A percentile compares a stretch with the other conserved stretches of the same genome.
Evolutionary conservation across 306 rosid species (phyloP).

Genomic region (Pterocarpus santalinus): DNA sequence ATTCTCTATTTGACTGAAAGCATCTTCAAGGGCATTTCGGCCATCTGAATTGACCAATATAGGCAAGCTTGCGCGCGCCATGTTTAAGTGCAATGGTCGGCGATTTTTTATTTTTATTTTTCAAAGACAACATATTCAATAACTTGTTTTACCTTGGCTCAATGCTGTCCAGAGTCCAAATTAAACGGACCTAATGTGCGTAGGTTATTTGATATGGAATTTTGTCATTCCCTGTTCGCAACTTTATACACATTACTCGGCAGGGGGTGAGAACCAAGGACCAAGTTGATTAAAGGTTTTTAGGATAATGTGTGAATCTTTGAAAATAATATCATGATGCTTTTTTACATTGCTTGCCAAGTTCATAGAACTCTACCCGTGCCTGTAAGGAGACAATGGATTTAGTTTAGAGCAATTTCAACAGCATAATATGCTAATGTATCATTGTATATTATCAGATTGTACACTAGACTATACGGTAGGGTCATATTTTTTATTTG

Average conservation of each 20-base stretch:
- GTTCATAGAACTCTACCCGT: constrained; percentile 49
- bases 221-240: constrained; percentile 21
- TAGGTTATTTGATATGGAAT: not conserved
- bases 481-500: constrained; percentile 32
- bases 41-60: not conserved
- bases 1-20: not conserved
- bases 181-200: not conserved
- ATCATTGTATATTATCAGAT: constrained; percentile 16
- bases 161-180: not conserved
- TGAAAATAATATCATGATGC: constrained; percentile 23
- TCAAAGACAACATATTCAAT: not conserved
- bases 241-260: not conserved
- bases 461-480: constrained; percentile 3
- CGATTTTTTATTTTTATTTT: not conserved
- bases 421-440: not conserved
- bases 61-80: not conserved
- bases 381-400: not conserved
- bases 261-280: not conserved
- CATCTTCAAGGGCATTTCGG: not conserved
- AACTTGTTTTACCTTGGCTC: too few relatives aligned
- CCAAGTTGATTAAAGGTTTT: constrained; percentile 11
- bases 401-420: not conserved
- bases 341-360: constrained; percentile 28
- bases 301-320: constrained; percentile 8
- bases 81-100: too few relatives aligned